Conservation (phyloP, 139 green algal genomes). For the Pleodorina starrii region DNA sequence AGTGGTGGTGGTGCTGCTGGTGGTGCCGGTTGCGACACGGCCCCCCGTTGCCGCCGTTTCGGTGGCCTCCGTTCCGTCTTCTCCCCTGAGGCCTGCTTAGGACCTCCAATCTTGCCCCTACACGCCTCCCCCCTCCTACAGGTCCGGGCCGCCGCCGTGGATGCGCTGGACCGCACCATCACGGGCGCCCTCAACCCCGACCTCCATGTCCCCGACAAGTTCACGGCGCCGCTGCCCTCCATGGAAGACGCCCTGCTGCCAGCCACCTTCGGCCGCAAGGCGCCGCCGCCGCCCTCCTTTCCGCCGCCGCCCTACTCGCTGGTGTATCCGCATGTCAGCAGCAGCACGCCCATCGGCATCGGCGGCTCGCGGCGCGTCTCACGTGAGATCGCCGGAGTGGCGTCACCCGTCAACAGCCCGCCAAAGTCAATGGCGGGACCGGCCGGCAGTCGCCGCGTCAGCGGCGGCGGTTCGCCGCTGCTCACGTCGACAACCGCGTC, state of each 20-base stretch:
- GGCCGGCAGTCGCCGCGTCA: too few relatives aligned
- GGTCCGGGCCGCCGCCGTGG: conserved; percentile 73
- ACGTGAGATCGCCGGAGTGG: neutral
- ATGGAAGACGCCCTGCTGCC: conserved; percentile 4
- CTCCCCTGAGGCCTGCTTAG: too few relatives aligned
- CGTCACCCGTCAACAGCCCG: neutral
- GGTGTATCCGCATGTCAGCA: neutral
- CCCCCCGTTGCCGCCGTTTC: too few relatives aligned
- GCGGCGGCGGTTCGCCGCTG: neutral
- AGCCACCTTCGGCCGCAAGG: conserved; percentile 7
- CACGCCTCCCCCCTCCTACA: neutral
- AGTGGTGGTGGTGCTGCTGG: too few relatives aligned
- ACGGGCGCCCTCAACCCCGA: conserved; percentile 65
- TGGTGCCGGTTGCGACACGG: too few relatives aligned
- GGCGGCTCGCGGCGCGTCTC: neutral
- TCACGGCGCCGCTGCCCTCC: conserved; percentile 25
- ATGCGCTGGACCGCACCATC: conserved; percentile 79
- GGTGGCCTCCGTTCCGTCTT: too few relatives aligned
- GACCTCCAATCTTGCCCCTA: too few relatives aligned
- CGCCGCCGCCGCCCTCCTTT: neutral
- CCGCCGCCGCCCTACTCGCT: neutral
- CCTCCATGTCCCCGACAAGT: conserved; percentile 40
- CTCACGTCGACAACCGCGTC: neutral
- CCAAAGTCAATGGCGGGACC: too few relatives aligned
- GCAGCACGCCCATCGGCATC: neutral